phyloP scores from a whole-genome alignment of 2,329 filamentous ascomycete species.

The Penicillium sp. region DNA sequence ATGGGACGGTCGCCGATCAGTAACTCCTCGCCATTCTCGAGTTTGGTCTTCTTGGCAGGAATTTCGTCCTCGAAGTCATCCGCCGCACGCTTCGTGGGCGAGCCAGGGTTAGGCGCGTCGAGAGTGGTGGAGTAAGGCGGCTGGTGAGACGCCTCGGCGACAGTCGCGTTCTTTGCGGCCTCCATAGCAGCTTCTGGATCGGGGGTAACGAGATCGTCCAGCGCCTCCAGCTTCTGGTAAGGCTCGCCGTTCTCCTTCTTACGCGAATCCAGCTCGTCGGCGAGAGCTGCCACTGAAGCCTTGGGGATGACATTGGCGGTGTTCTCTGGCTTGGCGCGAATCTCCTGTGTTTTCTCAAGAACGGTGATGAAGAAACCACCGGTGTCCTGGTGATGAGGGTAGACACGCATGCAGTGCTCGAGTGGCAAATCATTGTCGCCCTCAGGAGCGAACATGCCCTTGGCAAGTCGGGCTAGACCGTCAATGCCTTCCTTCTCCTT shows the following conservation, averaged over 20 bases:
- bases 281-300: conserved; percentile 43
- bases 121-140: conserved; percentile 38
- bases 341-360: conserved; percentile 86
- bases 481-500: conserved; percentile 64
- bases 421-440: conserved; percentile 70
- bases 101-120: conserved; percentile 22
- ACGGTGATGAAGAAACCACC: conserved; percentile 98
- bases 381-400: conserved; percentile 93
- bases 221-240: conserved; percentile 42
- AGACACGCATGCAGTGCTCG: conserved; percentile 89
- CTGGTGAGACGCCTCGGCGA: conserved; percentile 39
- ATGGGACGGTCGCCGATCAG: conserved; percentile 43
- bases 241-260: conserved; percentile 34
- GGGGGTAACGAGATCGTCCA: conserved; percentile 46
- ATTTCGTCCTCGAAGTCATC: conserved; percentile 42
- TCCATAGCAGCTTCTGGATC: conserved; percentile 33
- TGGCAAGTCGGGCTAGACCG: conserved; percentile 69
- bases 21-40: conserved; percentile 43
- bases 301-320: conserved; percentile 40
- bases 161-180: conserved; percentile 39
- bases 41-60: conserved; percentile 51
- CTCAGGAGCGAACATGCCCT: conserved; percentile 81
- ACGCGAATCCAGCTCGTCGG: conserved; percentile 40
- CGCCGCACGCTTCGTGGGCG: conserved; percentile 38
- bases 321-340: conserved; percentile 74